Evolutionary conservation across 2,329 filamentous ascomycete genomes (phyloP), one percentile per base, ranked within the genome.

Genomic region (Cordyceps tenuipes): DNA sequence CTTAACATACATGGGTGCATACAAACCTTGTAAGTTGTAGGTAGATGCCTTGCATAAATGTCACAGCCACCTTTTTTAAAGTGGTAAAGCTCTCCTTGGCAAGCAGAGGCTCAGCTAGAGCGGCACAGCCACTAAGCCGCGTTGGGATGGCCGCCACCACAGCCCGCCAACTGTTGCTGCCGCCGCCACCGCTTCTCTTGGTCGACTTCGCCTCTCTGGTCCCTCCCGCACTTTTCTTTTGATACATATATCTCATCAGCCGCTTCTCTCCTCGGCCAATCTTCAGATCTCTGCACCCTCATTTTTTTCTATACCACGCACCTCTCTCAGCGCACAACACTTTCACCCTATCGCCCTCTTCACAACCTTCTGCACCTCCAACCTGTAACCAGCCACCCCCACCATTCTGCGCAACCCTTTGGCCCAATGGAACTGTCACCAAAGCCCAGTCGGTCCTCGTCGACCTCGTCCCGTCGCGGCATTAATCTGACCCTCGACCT

Each of bases 401-500:
- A 19, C 8, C 56, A 31, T 19, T 36, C 15, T 17, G 13, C 57
- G 13, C 57, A 23, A 36, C 29, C 26, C 34, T 36, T 10, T 36
- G 8, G 9, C 47, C 47, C 41, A 64, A 75, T 75, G 73, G 71
- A 74, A 46, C 65, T 72, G 23, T 69, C 73, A 56, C 68, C 71
- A 36, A 68, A 68, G 66, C 70, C 66, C 70, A 76, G 74, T 36
- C 71, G 74, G 41, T 75, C 75, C 26, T 80, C 80, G 12, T 80
- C 79, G 56, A 71, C 71, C 62, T 73, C 71, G 62, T 73, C 76
- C 51, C 80, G 77, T 57, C 72, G 72, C 65, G 51, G 58, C 50
- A 75, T 75, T 62, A 72, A 80, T 66, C 82, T 91, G 61, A 86
- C 84, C 23, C 81, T 94, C 68, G 89, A 93, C 70, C 82, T 93